Evolutionary conservation across 106 monocot genomes (phyloP).

Genomic region (Acanthochlamys bracteata): DNA sequence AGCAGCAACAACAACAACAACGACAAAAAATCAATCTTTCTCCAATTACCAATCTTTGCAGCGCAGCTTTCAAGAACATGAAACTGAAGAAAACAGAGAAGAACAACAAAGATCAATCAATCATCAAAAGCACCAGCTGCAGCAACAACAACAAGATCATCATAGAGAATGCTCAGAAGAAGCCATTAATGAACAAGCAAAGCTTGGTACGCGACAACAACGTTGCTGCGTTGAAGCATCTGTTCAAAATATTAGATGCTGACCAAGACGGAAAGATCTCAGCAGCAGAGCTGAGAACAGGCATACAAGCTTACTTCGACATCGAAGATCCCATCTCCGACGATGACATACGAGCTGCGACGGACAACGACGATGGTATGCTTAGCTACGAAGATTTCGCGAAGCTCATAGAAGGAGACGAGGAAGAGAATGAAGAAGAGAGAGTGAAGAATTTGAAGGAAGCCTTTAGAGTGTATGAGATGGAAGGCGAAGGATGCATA

Average conservation of each 20-base stretch:
- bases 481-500: conserved; percentile 28
- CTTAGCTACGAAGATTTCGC: neutral
- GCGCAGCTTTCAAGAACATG: too few relatives aligned
- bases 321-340: conserved; percentile 12
- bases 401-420: neutral
- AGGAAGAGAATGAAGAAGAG: conserved; percentile 5
- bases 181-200: neutral
- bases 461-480: conserved; percentile 25
- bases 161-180: neutral
- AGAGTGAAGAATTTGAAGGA: conserved; percentile 7
- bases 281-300: conserved; percentile 24
- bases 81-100: too few relatives aligned
- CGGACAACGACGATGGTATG: conserved; percentile 1
- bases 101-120: too few relatives aligned
- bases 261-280: conserved; percentile 51
- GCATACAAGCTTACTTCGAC: conserved; percentile 10
- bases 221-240: neutral
- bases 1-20: too few relatives aligned
- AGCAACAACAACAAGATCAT: neutral
- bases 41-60: too few relatives aligned
- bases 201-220: too few relatives aligned
- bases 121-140: too few relatives aligned
- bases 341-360: neutral
- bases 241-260: conserved; percentile 33
- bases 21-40: too few relatives aligned